Base-by-base conservation (phyloP, 208 protist genomes). In the Tritrichomonas foetus region DNA sequence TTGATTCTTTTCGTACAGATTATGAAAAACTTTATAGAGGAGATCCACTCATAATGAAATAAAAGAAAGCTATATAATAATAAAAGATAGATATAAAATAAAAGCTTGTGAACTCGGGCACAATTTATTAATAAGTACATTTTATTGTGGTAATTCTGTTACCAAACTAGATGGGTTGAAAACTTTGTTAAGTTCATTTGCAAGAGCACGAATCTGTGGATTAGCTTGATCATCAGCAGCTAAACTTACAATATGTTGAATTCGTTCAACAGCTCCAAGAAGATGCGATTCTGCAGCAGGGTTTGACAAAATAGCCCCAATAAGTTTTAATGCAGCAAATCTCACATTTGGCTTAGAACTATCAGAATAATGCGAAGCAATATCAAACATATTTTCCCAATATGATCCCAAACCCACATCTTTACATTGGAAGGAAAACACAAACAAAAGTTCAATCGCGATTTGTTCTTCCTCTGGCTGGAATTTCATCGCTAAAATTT, bases 361-460 rank as follows among this genome's bases (percentile, higher is more conserved):
- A 57, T 89, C 78, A 89, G 78, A 89, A 36, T 47, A 89, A 49
- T 57, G 47, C 33, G 78, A 53, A 33, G 47, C 47, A 57, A 89
- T 89, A 50, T 89, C 78, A n/a, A 89, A 89, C 41, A 89, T 57
- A 27, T 25, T 25, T 11, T 89, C 78, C 78, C 78, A 89, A 39
- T 89, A 89, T 57, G 13, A 22, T 3, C 57, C 78, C 44, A 89
- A 5, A 33, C n/a, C 47, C 0, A 53, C 36, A 16, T 89, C 78
- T 8, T 50, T 82, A n/a, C 41, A 44, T 57, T 89, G 41, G 78
- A 57, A 89, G 0, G 44, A 8, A 13, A 89, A 33, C 20, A 55
- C 39, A 49, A 89, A 89, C 30, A 89, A 89, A 20, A 49, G 11
- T 33, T 47, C 47, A 33, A 89, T 27, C 27, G 78, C 78, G 53